Percentiles rank a stretch among this genome's conserved stretches.
phyloP scores from a whole-genome alignment of 2,329 filamentous ascomycete genomes.

The Arthrocladium fulminans region DNA sequence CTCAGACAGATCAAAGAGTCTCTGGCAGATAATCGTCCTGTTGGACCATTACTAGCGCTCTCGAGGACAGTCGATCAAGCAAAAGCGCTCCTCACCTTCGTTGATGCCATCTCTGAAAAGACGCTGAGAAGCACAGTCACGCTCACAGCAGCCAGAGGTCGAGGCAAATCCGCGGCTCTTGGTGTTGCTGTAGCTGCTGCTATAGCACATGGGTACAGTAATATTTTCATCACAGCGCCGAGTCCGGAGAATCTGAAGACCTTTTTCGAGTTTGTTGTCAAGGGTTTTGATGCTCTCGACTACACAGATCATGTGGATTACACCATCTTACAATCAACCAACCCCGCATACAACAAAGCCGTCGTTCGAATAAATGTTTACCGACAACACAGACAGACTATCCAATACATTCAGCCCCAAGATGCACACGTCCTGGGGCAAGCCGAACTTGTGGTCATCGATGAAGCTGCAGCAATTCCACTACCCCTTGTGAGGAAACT shows the following conservation, averaged over 20 bases:
- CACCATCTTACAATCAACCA: constrained; percentile 94
- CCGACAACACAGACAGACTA: constrained; percentile 88
- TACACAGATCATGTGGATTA: constrained; percentile 96
- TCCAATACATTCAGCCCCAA: constrained; percentile 96
- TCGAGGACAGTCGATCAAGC: constrained; percentile 91
- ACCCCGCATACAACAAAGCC: constrained; percentile 97
- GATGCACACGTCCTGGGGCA: constrained; percentile 92
- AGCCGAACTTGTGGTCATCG: constrained; percentile 89
- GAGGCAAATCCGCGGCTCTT: constrained; percentile 92
- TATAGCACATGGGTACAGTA: constrained; percentile 92
- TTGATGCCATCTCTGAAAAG: constrained; percentile 93
- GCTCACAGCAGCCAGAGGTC: constrained; percentile 83
- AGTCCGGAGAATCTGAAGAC: constrained; percentile 98
- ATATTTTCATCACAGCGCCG: constrained; percentile 97
- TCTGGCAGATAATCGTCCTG: constrained; percentile 72
- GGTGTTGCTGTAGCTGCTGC: constrained; percentile 91
- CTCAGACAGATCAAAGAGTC: constrained; percentile 80
- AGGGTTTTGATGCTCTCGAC: constrained; percentile 87
- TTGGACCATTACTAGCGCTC: constrained; percentile 73
- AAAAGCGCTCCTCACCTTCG: constrained; percentile 92
- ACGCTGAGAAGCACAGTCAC: constrained; percentile 88
- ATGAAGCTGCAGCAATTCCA: constrained; percentile 94
- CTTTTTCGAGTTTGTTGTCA: constrained; percentile 96
- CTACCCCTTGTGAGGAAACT: constrained; percentile 85
- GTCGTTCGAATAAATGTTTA: constrained; percentile 96